phyloP scores from a whole-genome alignment of 163 green algal species.

The Scenedesmus sp. region DNA sequence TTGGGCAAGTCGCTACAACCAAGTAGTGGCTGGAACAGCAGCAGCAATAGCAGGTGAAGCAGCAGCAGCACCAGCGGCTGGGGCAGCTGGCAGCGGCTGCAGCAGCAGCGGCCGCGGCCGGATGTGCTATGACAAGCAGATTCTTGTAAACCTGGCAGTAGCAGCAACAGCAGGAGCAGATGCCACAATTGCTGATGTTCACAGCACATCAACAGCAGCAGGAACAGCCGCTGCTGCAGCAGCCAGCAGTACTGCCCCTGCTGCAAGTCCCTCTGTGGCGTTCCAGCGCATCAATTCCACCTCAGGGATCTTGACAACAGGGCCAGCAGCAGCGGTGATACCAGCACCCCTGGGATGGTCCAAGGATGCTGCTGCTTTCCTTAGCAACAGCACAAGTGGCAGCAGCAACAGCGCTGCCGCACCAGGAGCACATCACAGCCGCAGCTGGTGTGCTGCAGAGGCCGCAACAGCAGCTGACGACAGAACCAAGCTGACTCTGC shows the following conservation, averaged over 20 bases:
- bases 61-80: not conserved
- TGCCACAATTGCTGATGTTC: not conserved
- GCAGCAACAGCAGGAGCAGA: not conserved
- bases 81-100: not conserved
- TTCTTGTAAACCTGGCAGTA: not conserved
- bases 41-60: not conserved
- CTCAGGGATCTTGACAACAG: not conserved
- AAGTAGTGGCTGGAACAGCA: not conserved
- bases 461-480: not conserved
- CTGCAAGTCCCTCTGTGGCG: not conserved
- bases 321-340: not conserved
- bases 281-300: not conserved
- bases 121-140: not conserved
- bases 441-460: not conserved
- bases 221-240: not conserved
- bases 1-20: slow-evolving; percentile 8
- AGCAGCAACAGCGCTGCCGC: not conserved
- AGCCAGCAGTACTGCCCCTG: not conserved
- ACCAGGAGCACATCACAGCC: not conserved
- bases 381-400: not conserved
- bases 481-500: not conserved
- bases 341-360: not conserved
- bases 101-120: slow-evolving; percentile 7
- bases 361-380: not conserved
- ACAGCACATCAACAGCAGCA: not conserved